Percentiles rank a stretch among this genome's conserved stretches.
Evolutionary conservation across 2,329 filamentous ascomycete genomes (phyloP).

Genomic region (Capronia epimyces): DNA sequence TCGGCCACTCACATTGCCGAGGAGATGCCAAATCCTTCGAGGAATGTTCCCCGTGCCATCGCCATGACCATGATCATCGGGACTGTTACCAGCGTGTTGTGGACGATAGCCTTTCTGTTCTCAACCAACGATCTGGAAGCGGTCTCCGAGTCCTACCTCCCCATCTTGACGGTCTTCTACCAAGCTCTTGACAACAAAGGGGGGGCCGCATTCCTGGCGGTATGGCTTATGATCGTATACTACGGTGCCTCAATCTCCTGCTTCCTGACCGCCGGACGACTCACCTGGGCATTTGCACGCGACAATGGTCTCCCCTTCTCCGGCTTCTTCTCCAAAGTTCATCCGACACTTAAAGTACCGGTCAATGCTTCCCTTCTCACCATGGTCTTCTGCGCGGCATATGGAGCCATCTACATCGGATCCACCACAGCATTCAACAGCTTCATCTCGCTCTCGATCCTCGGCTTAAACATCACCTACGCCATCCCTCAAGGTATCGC

Average conservation of each 20-base stretch:
- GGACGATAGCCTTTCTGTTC: conserved; percentile 27
- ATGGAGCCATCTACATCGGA: conserved; percentile 35
- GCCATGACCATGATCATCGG: conserved; percentile 26
- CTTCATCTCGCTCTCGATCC: conserved; percentile 30
- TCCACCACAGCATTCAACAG: conserved; percentile 27
- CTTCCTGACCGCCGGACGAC: conserved; percentile 48
- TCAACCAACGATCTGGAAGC: conserved; percentile 23
- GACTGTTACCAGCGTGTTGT: conserved; percentile 23
- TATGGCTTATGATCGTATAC: conserved; percentile 36
- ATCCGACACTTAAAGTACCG: conserved; percentile 34
- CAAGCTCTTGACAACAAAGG: conserved; percentile 23
- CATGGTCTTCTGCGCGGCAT: conserved; percentile 32
- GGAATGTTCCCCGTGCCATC: conserved; percentile 26
- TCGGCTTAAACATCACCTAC: conserved; percentile 19
- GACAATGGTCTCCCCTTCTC: conserved; percentile 46
- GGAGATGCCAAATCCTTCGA: conserved; percentile 25
- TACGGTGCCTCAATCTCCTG: conserved; percentile 44
- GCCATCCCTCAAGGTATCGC: conserved; percentile 38
- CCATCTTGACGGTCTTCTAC: conserved; percentile 24
- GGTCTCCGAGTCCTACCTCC: conserved; percentile 20
- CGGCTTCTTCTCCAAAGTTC: conserved; percentile 35
- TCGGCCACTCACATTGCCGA: conserved; percentile 30
- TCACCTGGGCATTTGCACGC: conserved; percentile 51
- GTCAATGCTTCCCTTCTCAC: conserved; percentile 37
- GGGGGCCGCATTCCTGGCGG: conserved; percentile 22